Evolutionary conservation across 331 rosid genomes (phyloP).

Genomic region (Arachis monticola): DNA sequence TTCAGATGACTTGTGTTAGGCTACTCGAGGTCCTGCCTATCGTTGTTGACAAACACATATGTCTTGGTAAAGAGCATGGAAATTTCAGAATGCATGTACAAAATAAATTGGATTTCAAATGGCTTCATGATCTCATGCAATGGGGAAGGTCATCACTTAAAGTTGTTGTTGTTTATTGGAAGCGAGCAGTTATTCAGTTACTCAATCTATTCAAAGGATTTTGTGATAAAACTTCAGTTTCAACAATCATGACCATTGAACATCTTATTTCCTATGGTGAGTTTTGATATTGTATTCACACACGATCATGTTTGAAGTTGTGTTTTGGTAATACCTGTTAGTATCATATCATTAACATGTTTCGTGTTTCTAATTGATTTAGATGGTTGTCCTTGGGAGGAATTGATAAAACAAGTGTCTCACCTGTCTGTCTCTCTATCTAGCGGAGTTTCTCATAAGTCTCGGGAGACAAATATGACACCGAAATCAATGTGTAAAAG

Average conservation of each 20-base stretch:
- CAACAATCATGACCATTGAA: conserved; percentile 63
- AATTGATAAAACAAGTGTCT: conserved; percentile 69
- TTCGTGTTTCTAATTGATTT: conserved; percentile 46
- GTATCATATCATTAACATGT: conserved; percentile 37
- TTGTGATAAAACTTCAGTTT: conserved; percentile 50
- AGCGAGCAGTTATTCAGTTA: conserved; percentile 62
- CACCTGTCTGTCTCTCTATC: conserved; percentile 71
- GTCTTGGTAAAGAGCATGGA: conserved; percentile 40
- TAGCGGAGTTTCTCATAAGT: conserved; percentile 52
- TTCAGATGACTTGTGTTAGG: conserved; percentile 97
- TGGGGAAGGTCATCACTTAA: conserved; percentile 94
- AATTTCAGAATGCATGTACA: conserved; percentile 43
- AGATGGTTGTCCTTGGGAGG: conserved; percentile 69
- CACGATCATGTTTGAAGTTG: background rate
- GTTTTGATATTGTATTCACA: conserved; percentile 40
- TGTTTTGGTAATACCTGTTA: background rate
- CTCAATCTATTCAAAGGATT: conserved; percentile 68
- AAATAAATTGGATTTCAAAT: conserved; percentile 56
- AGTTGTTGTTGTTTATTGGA: conserved; percentile 88
- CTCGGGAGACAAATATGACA: conserved; percentile 43
- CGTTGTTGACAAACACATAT: conserved; percentile 58
- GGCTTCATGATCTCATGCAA: conserved; percentile 84
- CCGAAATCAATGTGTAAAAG: conserved; percentile 50
- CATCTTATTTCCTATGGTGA: conserved; percentile 70
- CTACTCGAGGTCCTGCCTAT: conserved; percentile 88